Evolutionary conservation across 2,329 filamentous ascomycete genomes (phyloP), one percentile per base, ranked within the genome.

Genomic region (Hypoxylon rubiginosum): DNA sequence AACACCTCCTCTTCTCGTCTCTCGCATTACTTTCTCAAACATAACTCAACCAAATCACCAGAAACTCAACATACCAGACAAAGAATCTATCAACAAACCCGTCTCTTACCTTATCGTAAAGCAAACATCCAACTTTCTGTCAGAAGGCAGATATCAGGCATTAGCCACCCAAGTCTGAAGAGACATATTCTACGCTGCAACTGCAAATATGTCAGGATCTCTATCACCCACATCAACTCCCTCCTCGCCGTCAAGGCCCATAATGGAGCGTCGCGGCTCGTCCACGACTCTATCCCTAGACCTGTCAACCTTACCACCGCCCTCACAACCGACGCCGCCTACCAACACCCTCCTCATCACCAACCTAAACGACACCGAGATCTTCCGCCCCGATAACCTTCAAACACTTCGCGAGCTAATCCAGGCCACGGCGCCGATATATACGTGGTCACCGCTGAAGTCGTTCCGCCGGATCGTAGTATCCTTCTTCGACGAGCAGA

Each of bases 321-420:
- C 92, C 59, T 83, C 84, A 45, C 86, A 88, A 76, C 92, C 92
- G n/a, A 89, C 91, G 26, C 88, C 90, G 58, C 91, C 92, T 5
- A 92, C 91, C 71, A 96, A 96, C 83, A 96, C 92, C 0, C 89
- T 96, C 61, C 88, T 96, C 75, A 91, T 96, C 76, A 96, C 92
- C 74, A 93, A 93, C 81, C 88, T 96, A 65, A 82, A 90, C 75
- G 88, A 92, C 70, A 81, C 85, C 64, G 89, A 91, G 74, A 89
- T 93, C 81, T 96, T 95, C 84, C 84, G 87, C 63, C 84, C 91
- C 17, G 86, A 90, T 67, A 93, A 93, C 79, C 85, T 95, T 64
- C 87, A 91, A 73, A 88, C 86, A 66, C 92, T 95, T 74, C 90
- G 89, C 76, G 85, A 89, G 58, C 88, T 93, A 64, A 90, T 96